Conservation (phyloP, 148 eudicot genomes). For the Fagopyrum esculentum region DNA sequence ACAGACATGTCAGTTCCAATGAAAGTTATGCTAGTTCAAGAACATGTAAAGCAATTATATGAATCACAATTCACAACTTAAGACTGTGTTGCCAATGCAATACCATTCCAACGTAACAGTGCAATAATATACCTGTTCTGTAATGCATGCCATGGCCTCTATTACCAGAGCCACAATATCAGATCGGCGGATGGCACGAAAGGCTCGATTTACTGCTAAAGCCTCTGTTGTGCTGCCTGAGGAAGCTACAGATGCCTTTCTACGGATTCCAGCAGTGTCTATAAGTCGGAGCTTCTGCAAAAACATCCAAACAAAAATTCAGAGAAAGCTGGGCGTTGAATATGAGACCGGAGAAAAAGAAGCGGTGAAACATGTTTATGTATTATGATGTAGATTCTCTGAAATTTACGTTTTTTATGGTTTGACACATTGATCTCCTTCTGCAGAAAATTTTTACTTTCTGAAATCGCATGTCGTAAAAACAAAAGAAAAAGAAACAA, state of each 20-base stretch:
- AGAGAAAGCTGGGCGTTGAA: neutral
- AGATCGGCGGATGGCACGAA: slow-evolving; percentile 92
- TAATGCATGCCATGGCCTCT: slow-evolving; percentile 97
- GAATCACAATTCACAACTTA: neutral
- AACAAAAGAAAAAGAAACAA: neutral
- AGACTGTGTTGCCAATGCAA: neutral
- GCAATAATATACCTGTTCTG: slow-evolving; percentile 71
- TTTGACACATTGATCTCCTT: neutral
- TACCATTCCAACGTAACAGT: neutral
- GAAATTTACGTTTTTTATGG: neutral
- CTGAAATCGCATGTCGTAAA: neutral
- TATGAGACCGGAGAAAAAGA: neutral
- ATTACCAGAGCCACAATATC: slow-evolving; percentile 96
- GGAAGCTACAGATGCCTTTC: slow-evolving; percentile 81
- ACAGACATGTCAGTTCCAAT: neutral
- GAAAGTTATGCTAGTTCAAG: neutral
- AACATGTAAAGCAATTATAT: neutral
- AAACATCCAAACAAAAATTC: slow-evolving; percentile 3
- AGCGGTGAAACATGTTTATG: neutral
- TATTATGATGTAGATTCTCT: neutral
- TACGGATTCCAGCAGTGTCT: slow-evolving; percentile 98
- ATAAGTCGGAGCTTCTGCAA: slow-evolving; percentile 85
- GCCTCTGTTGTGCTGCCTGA: slow-evolving; percentile 98
- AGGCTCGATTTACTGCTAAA: slow-evolving; percentile 88
- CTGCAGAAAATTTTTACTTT: neutral